A percentile compares a stretch with the other conserved stretches of the same genome.
Conservation (phyloP, 2,329 filamentous ascomycete genomes). For the Dactylonectria estremocensis region DNA sequence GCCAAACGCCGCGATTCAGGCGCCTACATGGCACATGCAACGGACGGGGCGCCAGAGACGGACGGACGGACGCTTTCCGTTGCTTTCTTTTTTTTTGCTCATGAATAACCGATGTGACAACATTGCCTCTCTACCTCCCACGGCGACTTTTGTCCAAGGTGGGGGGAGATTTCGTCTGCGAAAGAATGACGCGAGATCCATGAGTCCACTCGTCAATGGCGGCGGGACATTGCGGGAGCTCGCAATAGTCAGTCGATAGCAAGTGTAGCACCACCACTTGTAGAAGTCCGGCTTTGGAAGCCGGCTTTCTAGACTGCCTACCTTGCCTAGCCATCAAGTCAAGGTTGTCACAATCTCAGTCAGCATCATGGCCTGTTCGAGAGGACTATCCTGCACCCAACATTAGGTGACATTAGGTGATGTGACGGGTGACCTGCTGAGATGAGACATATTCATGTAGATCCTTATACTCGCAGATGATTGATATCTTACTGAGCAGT, state of each 20-base stretch:
- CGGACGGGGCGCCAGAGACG: constrained; percentile 38
- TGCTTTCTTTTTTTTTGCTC: constrained; percentile 15
- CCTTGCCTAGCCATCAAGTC: constrained; percentile 23
- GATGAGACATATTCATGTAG: background rate
- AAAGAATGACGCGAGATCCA: constrained; percentile 45
- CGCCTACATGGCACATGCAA: constrained; percentile 37
- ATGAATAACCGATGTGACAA: constrained; percentile 29
- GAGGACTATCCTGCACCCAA: constrained; percentile 7
- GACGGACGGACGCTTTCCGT: constrained; percentile 7
- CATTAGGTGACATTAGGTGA: constrained; percentile 2
- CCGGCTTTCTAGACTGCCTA: constrained; percentile 3
- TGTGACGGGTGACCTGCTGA: background rate
- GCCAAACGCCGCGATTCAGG: constrained; percentile 37
- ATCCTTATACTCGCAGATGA: background rate
- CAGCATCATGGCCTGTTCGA: constrained; percentile 27
- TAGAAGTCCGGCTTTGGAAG: too few relatives aligned
- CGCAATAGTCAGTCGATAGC: constrained; percentile 4
- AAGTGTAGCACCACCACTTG: constrained; percentile 1
- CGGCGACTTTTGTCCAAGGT: constrained; percentile 21
- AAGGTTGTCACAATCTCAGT: constrained; percentile 21
- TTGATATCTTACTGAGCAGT: too few relatives aligned
- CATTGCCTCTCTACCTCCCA: constrained; percentile 10
- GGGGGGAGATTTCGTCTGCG: constrained; percentile 9
- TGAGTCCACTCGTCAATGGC: constrained; percentile 43
- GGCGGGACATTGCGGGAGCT: constrained; percentile 27